Conservation (phyloP, 352 stramenopile species). For the Ophiocytium majus region DNA sequence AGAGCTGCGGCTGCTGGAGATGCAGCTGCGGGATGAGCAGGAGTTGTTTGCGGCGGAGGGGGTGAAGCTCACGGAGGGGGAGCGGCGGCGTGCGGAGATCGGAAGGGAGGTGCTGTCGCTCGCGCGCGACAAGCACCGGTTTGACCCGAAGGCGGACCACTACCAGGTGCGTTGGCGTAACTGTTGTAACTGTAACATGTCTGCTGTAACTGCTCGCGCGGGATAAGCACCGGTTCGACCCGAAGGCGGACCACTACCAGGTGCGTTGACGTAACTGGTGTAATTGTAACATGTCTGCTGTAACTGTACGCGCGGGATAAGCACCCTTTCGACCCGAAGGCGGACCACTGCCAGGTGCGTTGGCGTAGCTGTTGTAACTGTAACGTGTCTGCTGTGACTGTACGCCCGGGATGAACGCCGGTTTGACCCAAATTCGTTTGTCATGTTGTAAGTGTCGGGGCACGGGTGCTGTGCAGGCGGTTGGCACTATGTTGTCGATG, state of each 20-base stretch:
- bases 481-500: too few species aligned
- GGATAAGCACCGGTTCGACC: constrained; percentile 65
- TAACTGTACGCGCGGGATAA: constrained; percentile 77
- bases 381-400: too few species aligned
- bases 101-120: constrained; percentile 75
- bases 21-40: constrained; percentile 75
- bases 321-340: constrained; percentile 62
- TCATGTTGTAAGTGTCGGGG: too few species aligned
- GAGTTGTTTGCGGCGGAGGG: constrained; percentile 65
- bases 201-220: too few species aligned
- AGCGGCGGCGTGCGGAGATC: constrained; percentile 77
- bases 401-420: too few species aligned
- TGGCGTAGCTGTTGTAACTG: too few species aligned
- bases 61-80: constrained; percentile 68
- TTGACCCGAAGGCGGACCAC: constrained; percentile 58
- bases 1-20: constrained; percentile 87
- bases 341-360: constrained; percentile 41
- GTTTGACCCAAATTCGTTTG: too few species aligned
- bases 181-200: too few species aligned
- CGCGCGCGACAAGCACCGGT: constrained; percentile 69
- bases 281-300: too few species aligned
- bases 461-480: too few species aligned
- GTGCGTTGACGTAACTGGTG: too few species aligned
- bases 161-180: too few species aligned
- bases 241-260: constrained; percentile 54